Evolutionary conservation across 2,329 filamentous ascomycete species (phyloP).

Genomic region (Aureobasidium sp.): DNA sequence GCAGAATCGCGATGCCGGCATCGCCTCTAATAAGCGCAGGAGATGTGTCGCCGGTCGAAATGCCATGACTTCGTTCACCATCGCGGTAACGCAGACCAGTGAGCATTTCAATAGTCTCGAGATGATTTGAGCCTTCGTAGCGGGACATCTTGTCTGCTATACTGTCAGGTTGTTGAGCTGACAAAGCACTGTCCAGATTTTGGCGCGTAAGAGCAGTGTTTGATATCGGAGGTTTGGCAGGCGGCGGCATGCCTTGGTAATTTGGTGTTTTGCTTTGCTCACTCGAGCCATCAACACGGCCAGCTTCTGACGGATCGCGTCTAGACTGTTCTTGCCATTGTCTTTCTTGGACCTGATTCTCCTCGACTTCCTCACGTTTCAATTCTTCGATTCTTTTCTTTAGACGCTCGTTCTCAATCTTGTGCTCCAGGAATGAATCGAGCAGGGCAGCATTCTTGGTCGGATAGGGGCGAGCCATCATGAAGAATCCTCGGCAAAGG

Average conservation of each 20-base stretch:
- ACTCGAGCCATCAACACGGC: conserved; percentile 32
- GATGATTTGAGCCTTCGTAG: conserved; percentile 66
- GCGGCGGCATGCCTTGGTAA: conserved; percentile 56
- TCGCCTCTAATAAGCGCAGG: conserved; percentile 78
- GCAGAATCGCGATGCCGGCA: conserved; percentile 74
- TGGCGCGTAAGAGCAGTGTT: conserved; percentile 69
- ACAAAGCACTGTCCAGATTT: conserved; percentile 67
- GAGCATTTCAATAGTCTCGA: conserved; percentile 86
- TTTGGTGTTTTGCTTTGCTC: conserved; percentile 24
- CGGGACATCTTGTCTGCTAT: conserved; percentile 79
- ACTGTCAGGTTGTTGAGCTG: conserved; percentile 62
- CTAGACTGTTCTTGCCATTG: conserved; percentile 44
- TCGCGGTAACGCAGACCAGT: conserved; percentile 83
- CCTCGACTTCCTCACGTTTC: conserved; percentile 76
- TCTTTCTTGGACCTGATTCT: conserved; percentile 58
- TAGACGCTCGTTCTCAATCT: conserved; percentile 88
- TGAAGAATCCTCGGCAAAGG: conserved; percentile 83
- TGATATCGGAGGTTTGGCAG: conserved; percentile 54
- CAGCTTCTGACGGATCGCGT: conserved; percentile 35
- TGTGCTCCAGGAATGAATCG: conserved; percentile 92
- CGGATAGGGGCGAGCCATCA: conserved; percentile 85
- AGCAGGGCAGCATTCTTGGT: conserved; percentile 78
- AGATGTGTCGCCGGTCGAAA: conserved; percentile 77
- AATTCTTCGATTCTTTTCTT: conserved; percentile 78
- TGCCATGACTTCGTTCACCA: conserved; percentile 78